These are phyloP conservation scores for Leccinum disarticulatum DNA, from an alignment of 768 basidiomycete genomes.

Conservation along the genomic window DNA sequence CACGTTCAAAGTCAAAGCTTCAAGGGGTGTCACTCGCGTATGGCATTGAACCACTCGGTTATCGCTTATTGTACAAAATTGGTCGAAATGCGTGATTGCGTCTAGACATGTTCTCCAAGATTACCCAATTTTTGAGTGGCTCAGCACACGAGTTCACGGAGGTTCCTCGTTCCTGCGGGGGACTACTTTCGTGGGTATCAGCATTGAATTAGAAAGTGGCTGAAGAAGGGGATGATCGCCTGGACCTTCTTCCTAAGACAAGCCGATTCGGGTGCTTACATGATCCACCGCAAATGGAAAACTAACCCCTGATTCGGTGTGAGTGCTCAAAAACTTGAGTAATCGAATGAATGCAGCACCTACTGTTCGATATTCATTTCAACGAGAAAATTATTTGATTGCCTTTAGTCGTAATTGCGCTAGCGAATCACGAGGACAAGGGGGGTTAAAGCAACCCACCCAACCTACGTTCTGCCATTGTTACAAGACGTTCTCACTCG, in stretches of 20 bases:
- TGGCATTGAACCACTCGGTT: conserved; percentile 27
- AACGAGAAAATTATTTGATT: background rate
- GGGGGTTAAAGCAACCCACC: background rate
- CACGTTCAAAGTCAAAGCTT: conserved; percentile 14
- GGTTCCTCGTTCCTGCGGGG: background rate
- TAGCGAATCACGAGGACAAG: background rate
- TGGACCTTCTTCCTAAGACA: conserved; percentile 2
- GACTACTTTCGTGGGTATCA: background rate
- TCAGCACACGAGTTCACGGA: background rate
- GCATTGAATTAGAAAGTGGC: background rate
- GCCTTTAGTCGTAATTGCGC: background rate
- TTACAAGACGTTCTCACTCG: background rate
- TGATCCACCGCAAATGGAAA: background rate
- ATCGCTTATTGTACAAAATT: conserved; percentile 7
- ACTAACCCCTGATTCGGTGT: background rate
- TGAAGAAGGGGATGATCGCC: conserved; percentile 3
- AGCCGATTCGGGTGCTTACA: conserved; percentile 6
- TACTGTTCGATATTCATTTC: background rate
- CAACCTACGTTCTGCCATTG: background rate
- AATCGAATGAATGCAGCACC: background rate
- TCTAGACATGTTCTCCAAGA: conserved; percentile 15
- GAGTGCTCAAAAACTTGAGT: background rate
- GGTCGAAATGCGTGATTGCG: conserved; percentile 24
- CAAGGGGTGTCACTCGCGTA: background rate
- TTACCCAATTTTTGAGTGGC: conserved; percentile 14